phyloP scores from a whole-genome alignment of 1,139 yeast genomes.

The Eremothecium cymbalariae region DNA sequence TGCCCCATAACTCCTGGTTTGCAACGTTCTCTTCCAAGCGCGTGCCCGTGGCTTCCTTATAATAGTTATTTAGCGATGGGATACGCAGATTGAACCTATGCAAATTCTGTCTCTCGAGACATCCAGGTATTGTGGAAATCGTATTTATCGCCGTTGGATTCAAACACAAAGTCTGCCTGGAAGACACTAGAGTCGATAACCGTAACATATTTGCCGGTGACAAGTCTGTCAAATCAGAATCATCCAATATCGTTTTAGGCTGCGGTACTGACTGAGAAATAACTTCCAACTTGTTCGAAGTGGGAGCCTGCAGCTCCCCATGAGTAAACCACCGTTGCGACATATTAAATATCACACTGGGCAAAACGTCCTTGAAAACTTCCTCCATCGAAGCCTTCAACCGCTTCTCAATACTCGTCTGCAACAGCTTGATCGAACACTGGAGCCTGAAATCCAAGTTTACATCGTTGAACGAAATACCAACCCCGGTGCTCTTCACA shows the following conservation, averaged over 20 bases:
- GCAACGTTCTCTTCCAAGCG: conserved; percentile 10
- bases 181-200: conserved; percentile 59
- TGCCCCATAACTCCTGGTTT: conserved; percentile 11
- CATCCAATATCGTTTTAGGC: conserved; percentile 21
- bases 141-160: conserved; percentile 44
- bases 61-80: conserved; percentile 28
- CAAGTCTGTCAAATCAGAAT: conserved; percentile 35
- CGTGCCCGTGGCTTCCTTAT: conserved; percentile 9
- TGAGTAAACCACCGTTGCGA: conserved; percentile 29
- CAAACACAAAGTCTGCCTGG: conserved; percentile 71
- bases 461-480: conserved; percentile 32
- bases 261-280: conserved; percentile 2
- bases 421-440: conserved; percentile 31
- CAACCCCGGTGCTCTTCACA: conserved; percentile 29
- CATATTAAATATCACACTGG: conserved; percentile 30
- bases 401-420: conserved; percentile 30
- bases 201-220: conserved; percentile 66
- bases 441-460: conserved; percentile 30
- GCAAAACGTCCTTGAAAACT: conserved; percentile 30
- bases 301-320: conserved; percentile 8
- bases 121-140: conserved; percentile 28
- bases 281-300: background rate
- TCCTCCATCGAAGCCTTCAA: conserved; percentile 29
- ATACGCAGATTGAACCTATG: conserved; percentile 31
- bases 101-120: conserved; percentile 35